Base-by-base conservation (phyloP, 139 green algal genomes). In the Pleodorina starrii region DNA sequence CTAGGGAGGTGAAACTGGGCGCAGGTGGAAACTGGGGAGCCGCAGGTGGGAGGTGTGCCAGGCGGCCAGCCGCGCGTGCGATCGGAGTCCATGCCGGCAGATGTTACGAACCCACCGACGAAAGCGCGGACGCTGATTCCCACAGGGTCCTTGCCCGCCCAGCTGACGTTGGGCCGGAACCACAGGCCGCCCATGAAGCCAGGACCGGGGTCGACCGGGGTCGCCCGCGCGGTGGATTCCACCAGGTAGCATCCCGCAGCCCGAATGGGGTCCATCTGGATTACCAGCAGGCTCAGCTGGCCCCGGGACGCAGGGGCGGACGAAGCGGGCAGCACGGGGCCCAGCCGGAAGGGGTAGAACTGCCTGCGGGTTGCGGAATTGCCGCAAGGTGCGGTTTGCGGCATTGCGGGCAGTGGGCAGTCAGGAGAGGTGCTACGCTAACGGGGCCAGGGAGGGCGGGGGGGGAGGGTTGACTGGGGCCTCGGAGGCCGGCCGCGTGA, bases 331-430 rank as follows among this genome's bases (percentile, higher is more conserved):
- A n/a, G 1, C 48, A 29, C n/a, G 10, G 76, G 76, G 16, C 48
- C 48, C n/a, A 84, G 76, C 0, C 76, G 76, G 48, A 84, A 84
- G n/a, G 76, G 25, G 48, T 84, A 69, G 32, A 71, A 68, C 76
- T 84, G 50, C 48, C 76, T 84, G 76, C 32, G 29, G 54, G 54
- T 12, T 25, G 17, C 14, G 14, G 29, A 12, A 25, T 21, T 66
- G 54, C 54, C 5, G 54, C 21, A 66, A 12, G 21, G 9, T 66
- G 7, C 54, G 54, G 54, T 25, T 25, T 66, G 29, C 29, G 29
- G 25, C 7, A 32, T 25, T 66, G 54, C 21, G 9, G 6, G 29
- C 29, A 7, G 9, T 12, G 54, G 25, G 7, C 54, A 5, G 25
- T 27, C n/a, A n/a, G n/a, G n/a, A n/a, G n/a, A n/a, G n/a, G n/a